Evolutionary conservation across 169 alveolate species (phyloP).

Genomic region (Babesia microti): DNA sequence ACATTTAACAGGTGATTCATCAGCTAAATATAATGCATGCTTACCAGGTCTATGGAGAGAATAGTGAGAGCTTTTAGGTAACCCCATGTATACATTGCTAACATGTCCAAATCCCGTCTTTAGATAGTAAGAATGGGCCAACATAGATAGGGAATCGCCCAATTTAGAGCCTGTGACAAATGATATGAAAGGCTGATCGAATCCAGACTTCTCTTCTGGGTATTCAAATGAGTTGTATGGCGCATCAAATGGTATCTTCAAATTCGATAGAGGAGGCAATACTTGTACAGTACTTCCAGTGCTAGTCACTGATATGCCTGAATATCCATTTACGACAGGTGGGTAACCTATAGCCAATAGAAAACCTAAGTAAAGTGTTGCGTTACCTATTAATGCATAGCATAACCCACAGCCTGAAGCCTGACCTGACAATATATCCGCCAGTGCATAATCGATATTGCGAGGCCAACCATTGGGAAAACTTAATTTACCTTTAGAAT

Average conservation of each 20-base stretch:
- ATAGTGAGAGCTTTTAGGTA: slow-evolving; percentile 38
- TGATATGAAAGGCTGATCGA: slow-evolving; percentile 30
- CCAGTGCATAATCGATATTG: slow-evolving; percentile 49
- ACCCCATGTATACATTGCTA: slow-evolving; percentile 27
- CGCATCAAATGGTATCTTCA: too few relatives aligned
- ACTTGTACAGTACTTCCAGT: too few relatives aligned
- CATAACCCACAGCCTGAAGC: slow-evolving; percentile 67
- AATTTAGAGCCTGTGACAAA: slow-evolving; percentile 39
- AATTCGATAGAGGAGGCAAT: too few relatives aligned
- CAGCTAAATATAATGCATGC: slow-evolving; percentile 20
- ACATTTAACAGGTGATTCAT: too few relatives aligned
- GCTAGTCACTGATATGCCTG: too few relatives aligned
- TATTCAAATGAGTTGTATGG: too few relatives aligned
- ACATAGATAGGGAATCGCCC: slow-evolving; percentile 28
- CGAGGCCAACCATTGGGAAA: slow-evolving; percentile 78
- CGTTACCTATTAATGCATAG: slow-evolving; percentile 51
- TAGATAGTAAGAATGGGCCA: slow-evolving; percentile 54
- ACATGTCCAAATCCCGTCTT: slow-evolving; percentile 43
- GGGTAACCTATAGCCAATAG: slow-evolving; percentile 70
- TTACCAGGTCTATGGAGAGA: slow-evolving; percentile 36
- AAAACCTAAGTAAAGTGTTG: too few relatives aligned
- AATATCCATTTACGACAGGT: slow-evolving; percentile 54
- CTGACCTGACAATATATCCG: slow-evolving; percentile 52
- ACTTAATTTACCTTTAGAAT: slow-evolving; percentile 49
- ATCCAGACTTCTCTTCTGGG: slow-evolving; percentile 22